Evolutionary conservation across 768 basidiomycete species (phyloP), one percentile per base, ranked within the genome.

Genomic region (Termitomyces heimii): DNA sequence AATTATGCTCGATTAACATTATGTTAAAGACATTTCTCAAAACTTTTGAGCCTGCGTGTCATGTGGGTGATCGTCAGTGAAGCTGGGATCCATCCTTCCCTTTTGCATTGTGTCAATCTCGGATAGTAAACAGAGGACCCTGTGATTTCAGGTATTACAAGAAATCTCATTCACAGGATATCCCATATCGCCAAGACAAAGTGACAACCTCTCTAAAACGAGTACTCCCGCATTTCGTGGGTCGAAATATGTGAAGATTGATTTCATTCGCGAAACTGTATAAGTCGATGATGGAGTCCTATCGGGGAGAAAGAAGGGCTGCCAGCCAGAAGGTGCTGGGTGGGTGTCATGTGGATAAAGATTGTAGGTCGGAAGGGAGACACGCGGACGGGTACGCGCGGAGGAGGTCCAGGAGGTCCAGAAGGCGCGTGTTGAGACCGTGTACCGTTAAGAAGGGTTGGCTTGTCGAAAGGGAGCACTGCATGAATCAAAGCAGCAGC

Each of bases 241-340:
- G 48, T 63, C 62, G 6, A 60, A 59, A 31, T 58, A 54, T 10
- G 57, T 39, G 43, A 63, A 63, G 34, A 63, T 58, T 16, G 34
- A 63, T 58, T 16, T 63, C 58, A 45, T 58, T 60, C n/a, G 57
- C 51, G n/a, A 60, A 14, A 54, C 37, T 4, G 32, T 56, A 18
- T 57, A 63, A 8, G 55, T 60, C 46, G 35, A 45, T 26, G 62
- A 58, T 3, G 62, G 59, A 4, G 50, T 57, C 57, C 45, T 50
- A 47, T 63, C 54, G 4, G 59, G 49, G 22, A 47, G 28, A 35
- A 58, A 63, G 24, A 63, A 63, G 2, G 59, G 54, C 39, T 58
- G 53, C 62, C 62, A 63, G 18, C 59, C 48, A 2, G 56, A 24
- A 12, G 26, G 40, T 22, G 47, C 6, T 12, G 13, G 40, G 6